Conservation (phyloP, 2,329 filamentous ascomycete genomes). For the Fusarium pseudonygamai region DNA sequence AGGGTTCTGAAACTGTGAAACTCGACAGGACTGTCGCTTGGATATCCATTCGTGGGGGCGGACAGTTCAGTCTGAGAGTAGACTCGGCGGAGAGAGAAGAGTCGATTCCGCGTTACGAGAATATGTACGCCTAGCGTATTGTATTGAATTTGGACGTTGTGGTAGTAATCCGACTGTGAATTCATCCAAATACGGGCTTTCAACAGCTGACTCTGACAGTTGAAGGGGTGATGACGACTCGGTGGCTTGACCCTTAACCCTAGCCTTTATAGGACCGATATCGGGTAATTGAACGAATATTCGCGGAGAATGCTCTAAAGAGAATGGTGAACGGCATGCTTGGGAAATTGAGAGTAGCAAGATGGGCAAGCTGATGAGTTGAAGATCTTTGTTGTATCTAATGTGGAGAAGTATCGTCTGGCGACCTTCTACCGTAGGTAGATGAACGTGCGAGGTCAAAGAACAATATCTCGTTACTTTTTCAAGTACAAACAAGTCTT, state of each 20-base stretch:
- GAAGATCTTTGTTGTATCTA: background rate
- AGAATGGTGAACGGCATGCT: background rate
- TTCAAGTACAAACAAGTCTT: background rate
- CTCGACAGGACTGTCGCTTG: conserved; percentile 12
- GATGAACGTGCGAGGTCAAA: background rate
- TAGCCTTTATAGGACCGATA: conserved; percentile 2
- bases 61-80: background rate
- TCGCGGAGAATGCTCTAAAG: conserved; percentile 4
- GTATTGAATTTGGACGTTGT: background rate
- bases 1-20: conserved; percentile 40
- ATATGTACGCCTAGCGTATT: background rate
- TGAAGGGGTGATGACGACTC: conserved; percentile 16
- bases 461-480: background rate
- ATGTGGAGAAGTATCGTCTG: background rate
- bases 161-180: background rate
- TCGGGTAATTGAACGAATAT: conserved; percentile 5
- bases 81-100: background rate
- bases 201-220: background rate
- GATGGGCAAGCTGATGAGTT: background rate
- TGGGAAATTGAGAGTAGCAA: background rate
- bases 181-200: background rate
- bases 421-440: background rate
- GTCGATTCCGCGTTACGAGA: background rate
- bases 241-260: background rate
- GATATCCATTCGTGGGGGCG: background rate